Conservation (phyloP, 345 rosid genomes). For the Raphanus raphanistrum region DNA sequence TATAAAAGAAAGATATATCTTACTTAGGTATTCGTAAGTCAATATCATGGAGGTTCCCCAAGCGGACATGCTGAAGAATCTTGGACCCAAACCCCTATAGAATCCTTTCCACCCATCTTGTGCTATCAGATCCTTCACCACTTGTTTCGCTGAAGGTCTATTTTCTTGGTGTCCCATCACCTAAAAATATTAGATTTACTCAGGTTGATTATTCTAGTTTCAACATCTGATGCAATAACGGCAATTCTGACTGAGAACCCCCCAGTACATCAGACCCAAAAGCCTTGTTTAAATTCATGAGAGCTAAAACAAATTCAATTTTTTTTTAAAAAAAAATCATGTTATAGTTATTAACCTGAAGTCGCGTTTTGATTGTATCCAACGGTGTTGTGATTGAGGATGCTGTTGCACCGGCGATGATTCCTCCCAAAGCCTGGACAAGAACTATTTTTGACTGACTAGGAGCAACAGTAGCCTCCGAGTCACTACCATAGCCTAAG, state of each 20-base stretch:
- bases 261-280: not conserved
- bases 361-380: constrained; percentile 93
- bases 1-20: constrained; percentile 27
- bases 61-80: constrained; percentile 97
- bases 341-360: constrained; percentile 56
- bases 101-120: constrained; percentile 95
- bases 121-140: constrained; percentile 65
- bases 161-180: constrained; percentile 82
- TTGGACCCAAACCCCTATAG: constrained; percentile 89
- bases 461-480: constrained; percentile 49
- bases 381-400: constrained; percentile 91
- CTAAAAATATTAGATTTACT: constrained; percentile 38
- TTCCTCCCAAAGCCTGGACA: constrained; percentile 93
- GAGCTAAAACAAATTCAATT: not conserved
- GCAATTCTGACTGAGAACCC: not conserved
- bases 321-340: not conserved
- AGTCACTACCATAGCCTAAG: constrained; percentile 59
- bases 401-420: constrained; percentile 93
- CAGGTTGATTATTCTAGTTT: not conserved
- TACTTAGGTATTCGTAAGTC: constrained; percentile 96
- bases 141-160: constrained; percentile 66
- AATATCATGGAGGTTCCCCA: constrained; percentile 99
- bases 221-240: not conserved
- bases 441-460: constrained; percentile 54
- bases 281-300: not conserved